A percentile compares a stretch with the other conserved stretches of the same genome.
Evolutionary conservation across 2,329 filamentous ascomycete species (phyloP).

Genomic region (Amauroascus verrucosus): DNA sequence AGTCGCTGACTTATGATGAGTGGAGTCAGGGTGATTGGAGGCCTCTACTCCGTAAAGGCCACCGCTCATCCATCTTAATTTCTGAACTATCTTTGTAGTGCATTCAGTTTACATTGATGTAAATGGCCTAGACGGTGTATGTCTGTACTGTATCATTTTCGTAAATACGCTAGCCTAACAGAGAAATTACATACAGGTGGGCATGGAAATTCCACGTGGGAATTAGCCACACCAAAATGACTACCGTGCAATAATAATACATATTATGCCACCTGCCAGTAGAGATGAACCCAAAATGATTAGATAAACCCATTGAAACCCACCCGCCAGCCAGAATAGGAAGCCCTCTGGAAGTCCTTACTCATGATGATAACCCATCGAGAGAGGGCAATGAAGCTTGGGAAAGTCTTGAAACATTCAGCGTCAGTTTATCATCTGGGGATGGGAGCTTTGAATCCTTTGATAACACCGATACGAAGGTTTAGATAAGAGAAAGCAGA

Average conservation of each 20-base stretch:
- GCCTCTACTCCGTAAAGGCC: no score
- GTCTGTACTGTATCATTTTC: neutral
- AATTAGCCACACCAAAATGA: neutral
- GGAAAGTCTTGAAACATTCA: no score
- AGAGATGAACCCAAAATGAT: neutral
- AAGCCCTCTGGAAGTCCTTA: neutral
- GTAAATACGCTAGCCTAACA: neutral
- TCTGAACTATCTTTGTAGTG: neutral
- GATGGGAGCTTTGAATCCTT: neutral
- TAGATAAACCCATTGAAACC: neutral
- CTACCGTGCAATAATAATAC: neutral
- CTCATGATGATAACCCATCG: no score
- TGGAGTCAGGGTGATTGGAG: no score
- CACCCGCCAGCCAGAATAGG: neutral
- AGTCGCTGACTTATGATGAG: no score
- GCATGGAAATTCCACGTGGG: neutral
- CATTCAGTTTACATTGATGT: no score
- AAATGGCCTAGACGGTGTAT: no score
- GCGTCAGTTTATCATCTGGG: neutral
- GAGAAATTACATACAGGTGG: neutral
- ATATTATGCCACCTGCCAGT: neutral
- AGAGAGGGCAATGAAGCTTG: no score
- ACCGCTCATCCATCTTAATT: no score
- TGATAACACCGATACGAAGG: neutral
- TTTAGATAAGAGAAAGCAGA: neutral